Evolutionary conservation across 805 yeast genomes (phyloP).

Genomic region (Saturnispora sekii): DNA sequence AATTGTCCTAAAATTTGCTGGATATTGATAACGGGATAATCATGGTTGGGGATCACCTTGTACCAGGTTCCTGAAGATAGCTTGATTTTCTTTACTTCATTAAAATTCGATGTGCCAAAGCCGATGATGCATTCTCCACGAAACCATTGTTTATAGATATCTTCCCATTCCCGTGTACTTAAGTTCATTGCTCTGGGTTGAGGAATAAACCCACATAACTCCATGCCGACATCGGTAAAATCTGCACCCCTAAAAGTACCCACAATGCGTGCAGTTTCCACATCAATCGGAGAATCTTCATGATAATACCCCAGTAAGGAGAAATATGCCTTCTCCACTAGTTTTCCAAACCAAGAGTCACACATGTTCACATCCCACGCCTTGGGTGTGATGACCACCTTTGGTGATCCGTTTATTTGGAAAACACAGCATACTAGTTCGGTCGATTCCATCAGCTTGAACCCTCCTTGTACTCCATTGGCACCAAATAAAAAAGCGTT

Average conservation of each 20-base stretch:
- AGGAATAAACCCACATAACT: constrained; percentile 1
- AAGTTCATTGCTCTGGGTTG: constrained; percentile 1
- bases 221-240: constrained; percentile 7
- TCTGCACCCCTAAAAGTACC: constrained; percentile 1
- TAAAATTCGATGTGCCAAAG: constrained; percentile 5
- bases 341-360: not conserved
- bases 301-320: not conserved
- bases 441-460: not conserved
- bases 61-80: not conserved
- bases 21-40: constrained; percentile 2
- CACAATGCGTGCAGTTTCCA: not conserved
- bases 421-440: not conserved
- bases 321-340: constrained; percentile 1
- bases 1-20: not conserved
- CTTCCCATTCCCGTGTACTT: not conserved
- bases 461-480: not conserved
- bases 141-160: not conserved
- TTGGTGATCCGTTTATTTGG: not conserved
- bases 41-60: constrained; percentile 6
- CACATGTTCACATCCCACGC: not conserved
- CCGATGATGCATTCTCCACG: not conserved
- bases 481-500: constrained; percentile 3
- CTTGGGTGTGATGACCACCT: not conserved
- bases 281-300: not conserved
- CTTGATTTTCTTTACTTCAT: not conserved